Evolutionary conservation across 495 filamentous ascomycete species (phyloP).

Genomic region (Penicillium ucsense): DNA sequence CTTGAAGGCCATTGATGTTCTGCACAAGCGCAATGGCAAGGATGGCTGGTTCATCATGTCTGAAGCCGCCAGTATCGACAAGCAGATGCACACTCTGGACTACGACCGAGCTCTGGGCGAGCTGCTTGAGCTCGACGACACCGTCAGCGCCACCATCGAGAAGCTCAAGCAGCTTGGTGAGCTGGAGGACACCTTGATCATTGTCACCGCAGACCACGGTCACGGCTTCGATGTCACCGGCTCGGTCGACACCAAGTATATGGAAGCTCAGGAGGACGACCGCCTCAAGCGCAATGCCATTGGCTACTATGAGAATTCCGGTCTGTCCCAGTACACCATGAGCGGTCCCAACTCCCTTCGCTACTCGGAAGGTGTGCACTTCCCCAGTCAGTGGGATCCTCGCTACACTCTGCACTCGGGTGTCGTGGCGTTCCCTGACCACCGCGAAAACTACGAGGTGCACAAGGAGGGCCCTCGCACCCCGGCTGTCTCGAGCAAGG

Average conservation of each 20-base stretch:
- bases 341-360: constrained; percentile 26
- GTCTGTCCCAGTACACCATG: constrained; percentile 58
- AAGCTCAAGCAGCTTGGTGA: constrained; percentile 46
- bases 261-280: constrained; percentile 46
- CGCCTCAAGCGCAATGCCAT: constrained; percentile 58
- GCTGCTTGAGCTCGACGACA: constrained; percentile 67
- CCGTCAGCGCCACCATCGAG: constrained; percentile 54
- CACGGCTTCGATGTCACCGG: constrained; percentile 63
- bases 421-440: constrained; percentile 54
- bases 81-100: constrained; percentile 69
- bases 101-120: constrained; percentile 70
- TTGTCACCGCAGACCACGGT: constrained; percentile 70
- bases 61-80: constrained; percentile 68
- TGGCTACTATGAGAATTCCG: constrained; percentile 55
- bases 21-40: constrained; percentile 48
- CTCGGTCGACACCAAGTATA: constrained; percentile 47
- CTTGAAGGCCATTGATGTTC: constrained; percentile 63
- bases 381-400: constrained; percentile 68
- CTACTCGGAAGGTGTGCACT: constrained; percentile 56
- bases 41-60: constrained; percentile 71
- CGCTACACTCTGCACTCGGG: constrained; percentile 63
- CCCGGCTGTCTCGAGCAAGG: constrained; percentile 34
- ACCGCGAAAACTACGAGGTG: constrained; percentile 56
- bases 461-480: constrained; percentile 45
- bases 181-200: constrained; percentile 55